phyloP scores from a whole-genome alignment of 2,329 filamentous ascomycete species.

The Aspergillus aculeatus region DNA sequence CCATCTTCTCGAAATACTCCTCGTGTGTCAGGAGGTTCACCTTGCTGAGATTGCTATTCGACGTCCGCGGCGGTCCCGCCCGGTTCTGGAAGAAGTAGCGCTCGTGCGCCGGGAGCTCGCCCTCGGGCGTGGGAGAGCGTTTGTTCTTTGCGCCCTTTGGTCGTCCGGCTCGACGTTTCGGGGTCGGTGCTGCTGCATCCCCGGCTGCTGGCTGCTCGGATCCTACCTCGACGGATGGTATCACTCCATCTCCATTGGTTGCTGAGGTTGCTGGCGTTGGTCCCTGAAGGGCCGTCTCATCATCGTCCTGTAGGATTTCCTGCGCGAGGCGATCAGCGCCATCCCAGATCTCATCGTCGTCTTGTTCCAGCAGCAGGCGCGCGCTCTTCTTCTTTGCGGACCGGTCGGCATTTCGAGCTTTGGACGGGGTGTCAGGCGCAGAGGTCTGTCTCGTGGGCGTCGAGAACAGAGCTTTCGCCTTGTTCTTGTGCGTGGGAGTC shows the following conservation, averaged over 20 bases:
- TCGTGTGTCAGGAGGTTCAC: constrained; percentile 81
- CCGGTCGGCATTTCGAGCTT: constrained; percentile 71
- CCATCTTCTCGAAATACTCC: constrained; percentile 76
- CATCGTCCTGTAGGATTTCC: constrained; percentile 60
- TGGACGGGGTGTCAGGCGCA: constrained; percentile 57
- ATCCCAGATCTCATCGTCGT: constrained; percentile 63
- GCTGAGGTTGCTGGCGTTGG: constrained; percentile 17
- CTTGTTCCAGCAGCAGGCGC: constrained; percentile 69
- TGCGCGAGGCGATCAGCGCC: constrained; percentile 67
- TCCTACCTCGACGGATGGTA: constrained; percentile 33
- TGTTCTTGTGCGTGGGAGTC: constrained; percentile 39
- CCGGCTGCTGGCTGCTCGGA: constrained; percentile 43
- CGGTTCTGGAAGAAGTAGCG: constrained; percentile 92
- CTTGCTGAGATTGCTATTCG: constrained; percentile 76
- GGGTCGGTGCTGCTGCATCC: constrained; percentile 45
- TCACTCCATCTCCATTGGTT: constrained; percentile 19
- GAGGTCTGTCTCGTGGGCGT: constrained; percentile 39
- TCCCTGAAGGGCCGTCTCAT: constrained; percentile 25
- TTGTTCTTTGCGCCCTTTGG: constrained; percentile 59
- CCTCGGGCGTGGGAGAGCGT: constrained; percentile 74
- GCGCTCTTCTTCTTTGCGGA: constrained; percentile 87
- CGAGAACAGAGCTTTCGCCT: constrained; percentile 39
- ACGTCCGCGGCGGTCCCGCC: constrained; percentile 76
- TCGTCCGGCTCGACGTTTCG: constrained; percentile 55
- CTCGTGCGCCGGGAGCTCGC: constrained; percentile 81